phyloP scores from a whole-genome alignment of 2,329 filamentous ascomycete genomes.

The Colletotrichum sp. region DNA sequence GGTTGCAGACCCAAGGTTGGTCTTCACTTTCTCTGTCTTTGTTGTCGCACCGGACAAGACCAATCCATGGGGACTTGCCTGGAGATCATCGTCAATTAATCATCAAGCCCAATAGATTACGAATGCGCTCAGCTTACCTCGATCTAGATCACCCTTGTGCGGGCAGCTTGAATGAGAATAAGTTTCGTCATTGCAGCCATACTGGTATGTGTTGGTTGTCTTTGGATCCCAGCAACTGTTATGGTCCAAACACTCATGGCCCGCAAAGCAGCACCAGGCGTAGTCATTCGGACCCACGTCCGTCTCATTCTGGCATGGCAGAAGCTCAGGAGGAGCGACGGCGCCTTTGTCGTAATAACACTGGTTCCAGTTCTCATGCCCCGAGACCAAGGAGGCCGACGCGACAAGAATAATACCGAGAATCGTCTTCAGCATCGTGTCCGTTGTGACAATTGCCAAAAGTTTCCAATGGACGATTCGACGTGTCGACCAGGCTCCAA shows the following conservation, averaged over 20 bases:
- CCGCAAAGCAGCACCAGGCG: constrained; percentile 11
- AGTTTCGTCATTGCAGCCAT: constrained; percentile 10
- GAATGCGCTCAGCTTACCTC: neutral
- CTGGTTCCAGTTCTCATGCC: neutral
- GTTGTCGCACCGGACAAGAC: neutral
- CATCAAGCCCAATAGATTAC: rapidly evolving
- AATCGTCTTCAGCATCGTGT: neutral
- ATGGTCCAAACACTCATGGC: neutral
- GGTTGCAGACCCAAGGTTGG: constrained; percentile 9
- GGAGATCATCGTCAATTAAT: neutral
- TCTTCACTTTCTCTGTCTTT: neutral
- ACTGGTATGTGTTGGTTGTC: constrained; percentile 1
- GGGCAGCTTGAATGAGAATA: constrained; percentile 8
- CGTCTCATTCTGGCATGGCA: neutral
- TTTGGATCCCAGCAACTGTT: neutral
- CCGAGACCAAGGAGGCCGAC: neutral
- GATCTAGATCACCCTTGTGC: neutral
- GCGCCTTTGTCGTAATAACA: neutral
- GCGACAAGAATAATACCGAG: neutral
- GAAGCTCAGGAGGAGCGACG: neutral
- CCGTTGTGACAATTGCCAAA: rapidly evolving
- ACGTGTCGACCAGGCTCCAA: neutral
- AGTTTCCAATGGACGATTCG: rapidly evolving
- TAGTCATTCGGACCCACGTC: neutral
- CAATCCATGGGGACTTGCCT: constrained; percentile 14